Percentiles rank a stretch among this genome's conserved stretches.
These are phyloP conservation scores for Quercus glauca DNA, from an alignment of 306 rosid species.

Conservation along the genomic window DNA sequence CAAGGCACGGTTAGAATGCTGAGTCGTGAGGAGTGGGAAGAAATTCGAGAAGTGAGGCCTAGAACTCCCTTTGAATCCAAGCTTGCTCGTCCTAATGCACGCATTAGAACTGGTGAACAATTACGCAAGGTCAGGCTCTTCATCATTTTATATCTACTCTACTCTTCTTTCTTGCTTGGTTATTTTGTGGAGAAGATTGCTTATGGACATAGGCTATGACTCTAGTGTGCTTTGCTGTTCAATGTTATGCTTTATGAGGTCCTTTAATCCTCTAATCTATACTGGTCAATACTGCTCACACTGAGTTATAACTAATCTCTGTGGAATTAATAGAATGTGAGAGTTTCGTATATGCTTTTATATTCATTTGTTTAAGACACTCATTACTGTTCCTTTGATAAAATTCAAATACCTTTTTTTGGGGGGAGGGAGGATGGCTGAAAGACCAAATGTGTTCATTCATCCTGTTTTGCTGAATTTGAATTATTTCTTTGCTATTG, in stretches of 20 bases:
- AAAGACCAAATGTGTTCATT: no score
- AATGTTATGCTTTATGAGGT: background rate
- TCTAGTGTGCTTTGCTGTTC: background rate
- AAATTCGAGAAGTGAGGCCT: conserved; percentile 46
- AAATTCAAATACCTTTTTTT: no score
- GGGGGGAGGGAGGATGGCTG: no score
- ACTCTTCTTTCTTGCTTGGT: background rate
- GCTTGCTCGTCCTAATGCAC: conserved; percentile 64
- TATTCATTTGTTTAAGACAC: background rate
- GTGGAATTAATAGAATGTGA: background rate
- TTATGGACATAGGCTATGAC: background rate
- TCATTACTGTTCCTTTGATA: no score
- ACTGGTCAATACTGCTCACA: background rate
- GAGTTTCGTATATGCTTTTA: background rate
- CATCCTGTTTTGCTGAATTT: no score
- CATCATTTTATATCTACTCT: background rate
- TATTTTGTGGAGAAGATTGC: background rate
- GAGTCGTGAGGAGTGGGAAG: conserved; percentile 56
- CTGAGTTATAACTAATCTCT: no score
- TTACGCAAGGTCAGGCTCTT: conserved; percentile 37
- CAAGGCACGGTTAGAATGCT: conserved; percentile 62
- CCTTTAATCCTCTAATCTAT: background rate
- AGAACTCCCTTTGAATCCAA: conserved; percentile 67
- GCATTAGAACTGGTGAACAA: conserved; percentile 50
- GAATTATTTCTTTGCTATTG: background rate